Evolutionary conservation across 2,329 filamentous ascomycete species (phyloP).

Genomic region (Phaeosphaeriaceae sp.): DNA sequence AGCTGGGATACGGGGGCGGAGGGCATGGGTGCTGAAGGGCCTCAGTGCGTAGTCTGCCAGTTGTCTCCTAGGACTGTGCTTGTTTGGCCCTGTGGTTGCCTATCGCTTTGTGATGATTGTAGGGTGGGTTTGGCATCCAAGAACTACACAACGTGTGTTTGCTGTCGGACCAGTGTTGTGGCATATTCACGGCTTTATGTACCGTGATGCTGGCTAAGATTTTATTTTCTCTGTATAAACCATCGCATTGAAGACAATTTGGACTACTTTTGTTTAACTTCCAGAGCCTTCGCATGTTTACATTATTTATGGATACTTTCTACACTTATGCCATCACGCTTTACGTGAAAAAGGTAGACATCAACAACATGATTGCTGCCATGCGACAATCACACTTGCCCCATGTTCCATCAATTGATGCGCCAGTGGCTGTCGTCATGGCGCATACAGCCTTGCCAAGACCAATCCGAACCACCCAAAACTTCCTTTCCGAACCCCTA

Average conservation of each 20-base stretch:
- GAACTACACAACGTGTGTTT: slow-evolving; percentile 96
- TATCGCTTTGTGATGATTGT: slow-evolving; percentile 94
- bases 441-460: slow-evolving; percentile 18
- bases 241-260: too few relatives aligned
- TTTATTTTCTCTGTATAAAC: not conserved
- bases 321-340: too few relatives aligned
- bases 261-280: too few relatives aligned
- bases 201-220: slow-evolving; percentile 58
- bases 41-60: slow-evolving; percentile 94
- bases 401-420: slow-evolving; percentile 16
- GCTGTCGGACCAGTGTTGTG: slow-evolving; percentile 84
- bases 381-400: slow-evolving; percentile 2
- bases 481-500: slow-evolving; percentile 8
- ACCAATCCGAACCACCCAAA: slow-evolving; percentile 14
- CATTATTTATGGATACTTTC: too few relatives aligned
- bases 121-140: slow-evolving; percentile 93
- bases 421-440: slow-evolving; percentile 23
- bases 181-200: slow-evolving; percentile 94
- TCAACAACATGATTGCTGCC: not conserved
- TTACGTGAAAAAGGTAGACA: too few relatives aligned
- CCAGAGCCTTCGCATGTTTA: too few relatives aligned
- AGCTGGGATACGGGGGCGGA: slow-evolving; percentile 74
- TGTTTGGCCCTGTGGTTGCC: slow-evolving; percentile 94
- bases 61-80: slow-evolving; percentile 84
- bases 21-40: slow-evolving; percentile 74